Conservation (phyloP, 106 monocot species). For the Platanthera guangdongensis region DNA sequence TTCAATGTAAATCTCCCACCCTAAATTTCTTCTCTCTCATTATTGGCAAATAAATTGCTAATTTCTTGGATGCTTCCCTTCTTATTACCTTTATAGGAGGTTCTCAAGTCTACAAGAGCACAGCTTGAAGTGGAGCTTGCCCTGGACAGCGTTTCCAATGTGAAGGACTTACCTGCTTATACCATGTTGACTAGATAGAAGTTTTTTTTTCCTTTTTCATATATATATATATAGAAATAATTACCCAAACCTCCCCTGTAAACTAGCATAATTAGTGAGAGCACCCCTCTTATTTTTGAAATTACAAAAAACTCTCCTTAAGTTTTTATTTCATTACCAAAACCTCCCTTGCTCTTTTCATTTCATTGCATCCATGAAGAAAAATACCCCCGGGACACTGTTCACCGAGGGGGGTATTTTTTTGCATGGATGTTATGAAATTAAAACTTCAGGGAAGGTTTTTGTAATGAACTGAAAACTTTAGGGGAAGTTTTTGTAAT, state of each 20-base stretch:
- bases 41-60: not conserved
- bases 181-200: constrained; percentile 12
- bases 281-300: no score
- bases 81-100: constrained; percentile 42
- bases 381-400: no score
- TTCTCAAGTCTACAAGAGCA: constrained; percentile 58
- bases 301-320: no score
- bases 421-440: no score
- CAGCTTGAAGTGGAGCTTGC: constrained; percentile 68
- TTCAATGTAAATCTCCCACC: constrained; percentile 52
- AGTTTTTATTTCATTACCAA: no score
- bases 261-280: not conserved
- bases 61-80: not conserved
- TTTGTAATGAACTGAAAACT: no score
- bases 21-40: not conserved
- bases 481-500: no score
- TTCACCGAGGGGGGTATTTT: no score
- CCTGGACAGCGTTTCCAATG: constrained; percentile 30
- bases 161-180: constrained; percentile 59
- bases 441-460: no score
- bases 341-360: no score
- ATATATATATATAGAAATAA: not conserved
- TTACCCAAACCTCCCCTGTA: no score
- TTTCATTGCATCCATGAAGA: no score
- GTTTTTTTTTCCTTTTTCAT: not conserved